phyloP scores from a whole-genome alignment of 768 basidiomycete species.

The Fibroporia radiculosa region DNA sequence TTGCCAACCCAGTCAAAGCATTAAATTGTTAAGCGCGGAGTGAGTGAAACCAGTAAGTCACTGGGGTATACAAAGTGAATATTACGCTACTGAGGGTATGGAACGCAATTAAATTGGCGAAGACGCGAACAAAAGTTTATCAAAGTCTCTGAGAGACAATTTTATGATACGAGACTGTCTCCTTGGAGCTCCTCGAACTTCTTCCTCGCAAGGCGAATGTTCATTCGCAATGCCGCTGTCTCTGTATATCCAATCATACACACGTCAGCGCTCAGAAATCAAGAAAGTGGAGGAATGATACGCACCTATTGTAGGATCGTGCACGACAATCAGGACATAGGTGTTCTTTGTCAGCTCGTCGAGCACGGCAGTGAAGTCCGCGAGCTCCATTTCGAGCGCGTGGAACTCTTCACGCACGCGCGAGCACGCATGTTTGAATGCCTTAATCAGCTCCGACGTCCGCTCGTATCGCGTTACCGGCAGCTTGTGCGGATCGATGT shows the following conservation, averaged over 20 bases:
- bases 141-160: no score
- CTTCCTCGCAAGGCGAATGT: slow-evolving; percentile 75
- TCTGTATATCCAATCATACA: slow-evolving; percentile 38
- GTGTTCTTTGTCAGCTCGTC: slow-evolving; percentile 93
- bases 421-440: slow-evolving; percentile 88
- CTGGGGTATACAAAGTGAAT: no score
- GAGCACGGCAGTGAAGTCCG: slow-evolving; percentile 81
- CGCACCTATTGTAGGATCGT: slow-evolving; percentile 82
- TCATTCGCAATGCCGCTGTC: slow-evolving; percentile 80
- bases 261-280: slow-evolving; percentile 7
- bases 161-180: slow-evolving; percentile 38
- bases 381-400: slow-evolving; percentile 78
- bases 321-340: slow-evolving; percentile 84
- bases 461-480: slow-evolving; percentile 75
- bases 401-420: slow-evolving; percentile 81
- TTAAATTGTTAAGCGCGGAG: no score
- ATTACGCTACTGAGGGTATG: no score
- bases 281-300: neutral
- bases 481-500: slow-evolving; percentile 37
- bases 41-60: no score
- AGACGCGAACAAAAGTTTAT: no score
- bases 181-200: slow-evolving; percentile 90
- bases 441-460: slow-evolving; percentile 90
- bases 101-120: no score
- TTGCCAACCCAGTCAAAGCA: no score